Evolutionary conservation across 164 flowering plant genomes (phyloP), one percentile per base, ranked within the genome.

Genomic region (Stephania japonica): DNA sequence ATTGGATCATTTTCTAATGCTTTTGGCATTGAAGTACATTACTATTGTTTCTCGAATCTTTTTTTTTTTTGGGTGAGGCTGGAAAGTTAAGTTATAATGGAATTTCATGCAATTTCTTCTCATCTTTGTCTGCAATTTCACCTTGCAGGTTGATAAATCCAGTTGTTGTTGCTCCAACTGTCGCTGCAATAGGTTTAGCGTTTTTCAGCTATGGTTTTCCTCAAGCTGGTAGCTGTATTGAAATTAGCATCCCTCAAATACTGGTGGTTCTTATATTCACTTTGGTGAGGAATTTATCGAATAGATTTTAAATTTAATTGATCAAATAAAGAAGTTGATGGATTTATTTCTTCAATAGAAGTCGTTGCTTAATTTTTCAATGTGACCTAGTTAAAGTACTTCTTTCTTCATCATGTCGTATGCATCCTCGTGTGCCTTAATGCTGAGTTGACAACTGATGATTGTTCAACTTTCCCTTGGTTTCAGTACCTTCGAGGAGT

Each of bases 141-240:
- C 53, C 6, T 72, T 82, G 79, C 88, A 94, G 98, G 83, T 83
- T 90, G 75, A 89, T 94, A 77, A 92, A 91, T 77, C 97, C 98
- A 5, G 85, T 94, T 74, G 95, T 91, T 67, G 94, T 94, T 72
- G 97, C 93, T 42, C 97, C 98, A 65, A 92, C 97, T 44, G 85
- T 92, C 80, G 95, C 95, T 83, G 97, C 95, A 43, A 86, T 92
- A 26, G 97, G 98, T 78, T 87, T 94, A 82, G 92, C 98, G 69
- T 94, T 91, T 84, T 88, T 92, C 73, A 90, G 90, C 87, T 94
- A 84, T 79, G 97, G 97, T 32, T 94, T 94, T 79, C 90, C 98
- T 71, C 95, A 91, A 77, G 97, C 94, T 78, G 97, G 97, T 70
- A 85, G 81, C 61, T 94, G 98, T 78, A 86, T 92, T 65, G 97